Evolutionary conservation across 148 eudicot genomes (phyloP).

Genomic region (Polygonum aviculare): DNA sequence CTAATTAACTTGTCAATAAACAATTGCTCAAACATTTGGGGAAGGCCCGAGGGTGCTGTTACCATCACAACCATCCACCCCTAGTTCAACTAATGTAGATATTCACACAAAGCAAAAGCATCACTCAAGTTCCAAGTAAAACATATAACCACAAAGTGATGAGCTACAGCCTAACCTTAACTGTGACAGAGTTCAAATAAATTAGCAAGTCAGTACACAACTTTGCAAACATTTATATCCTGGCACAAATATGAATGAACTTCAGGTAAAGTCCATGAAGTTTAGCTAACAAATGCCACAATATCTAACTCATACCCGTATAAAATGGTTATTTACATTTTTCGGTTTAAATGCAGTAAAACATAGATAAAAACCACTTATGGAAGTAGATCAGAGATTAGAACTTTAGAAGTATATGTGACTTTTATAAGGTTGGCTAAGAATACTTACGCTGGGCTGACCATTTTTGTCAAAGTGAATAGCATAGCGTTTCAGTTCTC

Average conservation of each 20-base stretch:
- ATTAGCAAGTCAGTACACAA: neutral
- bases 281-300: neutral
- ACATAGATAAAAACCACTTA: neutral
- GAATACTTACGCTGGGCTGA: constrained; percentile 72
- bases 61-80: too few species aligned
- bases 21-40: too few species aligned
- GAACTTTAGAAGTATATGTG: neutral
- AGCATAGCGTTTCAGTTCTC: constrained; percentile 85
- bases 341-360: neutral
- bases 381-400: neutral
- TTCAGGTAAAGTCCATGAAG: neutral
- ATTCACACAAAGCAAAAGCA: too few species aligned
- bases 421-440: neutral
- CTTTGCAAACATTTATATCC: neutral
- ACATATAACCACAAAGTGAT: too few species aligned
- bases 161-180: neutral
- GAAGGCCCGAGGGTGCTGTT: too few species aligned
- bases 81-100: too few species aligned
- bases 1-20: too few species aligned
- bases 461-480: constrained; percentile 76
- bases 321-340: neutral
- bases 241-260: neutral
- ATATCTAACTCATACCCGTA: too few species aligned
- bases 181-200: neutral
- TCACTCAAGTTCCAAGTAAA: too few species aligned